Evolutionary conservation across 768 basidiomycete species (phyloP).

Genomic region (Russula brevipes): DNA sequence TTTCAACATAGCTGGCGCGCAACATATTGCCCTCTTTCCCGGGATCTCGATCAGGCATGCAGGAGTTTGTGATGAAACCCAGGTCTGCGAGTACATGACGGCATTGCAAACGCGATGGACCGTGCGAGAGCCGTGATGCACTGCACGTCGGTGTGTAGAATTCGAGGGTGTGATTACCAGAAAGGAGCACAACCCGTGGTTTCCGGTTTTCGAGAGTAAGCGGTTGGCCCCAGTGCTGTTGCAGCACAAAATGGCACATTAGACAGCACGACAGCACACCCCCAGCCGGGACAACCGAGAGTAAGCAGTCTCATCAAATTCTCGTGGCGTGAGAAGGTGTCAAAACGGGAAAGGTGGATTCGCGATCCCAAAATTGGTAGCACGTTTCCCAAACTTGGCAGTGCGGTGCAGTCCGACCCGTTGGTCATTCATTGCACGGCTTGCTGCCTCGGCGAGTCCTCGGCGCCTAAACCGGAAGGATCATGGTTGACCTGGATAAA

Average conservation of each 20-base stretch:
- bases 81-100: not conserved
- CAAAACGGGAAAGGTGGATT: not conserved
- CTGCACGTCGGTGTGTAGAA: no score
- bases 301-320: conserved; percentile 3
- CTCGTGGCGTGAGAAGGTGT: not conserved
- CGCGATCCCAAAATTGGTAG: not conserved
- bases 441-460: not conserved
- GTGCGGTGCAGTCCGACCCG: not conserved
- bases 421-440: conserved; percentile 8
- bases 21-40: not conserved
- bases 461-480: conserved; percentile 10
- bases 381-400: not conserved
- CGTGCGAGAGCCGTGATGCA: not conserved
- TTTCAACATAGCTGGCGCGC: not conserved
- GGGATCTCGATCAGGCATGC: not conserved
- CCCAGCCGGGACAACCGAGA: not conserved
- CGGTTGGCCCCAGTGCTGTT: not conserved
- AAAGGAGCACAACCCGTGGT: not conserved
- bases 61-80: not conserved
- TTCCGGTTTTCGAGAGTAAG: conserved; percentile 6
- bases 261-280: not conserved
- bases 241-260: not conserved
- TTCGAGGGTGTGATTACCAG: not conserved
- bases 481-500: not conserved
- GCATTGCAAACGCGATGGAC: not conserved